Evolutionary conservation across 2,329 filamentous ascomycete genomes (phyloP).

Genomic region (Cladosporium sp.): DNA sequence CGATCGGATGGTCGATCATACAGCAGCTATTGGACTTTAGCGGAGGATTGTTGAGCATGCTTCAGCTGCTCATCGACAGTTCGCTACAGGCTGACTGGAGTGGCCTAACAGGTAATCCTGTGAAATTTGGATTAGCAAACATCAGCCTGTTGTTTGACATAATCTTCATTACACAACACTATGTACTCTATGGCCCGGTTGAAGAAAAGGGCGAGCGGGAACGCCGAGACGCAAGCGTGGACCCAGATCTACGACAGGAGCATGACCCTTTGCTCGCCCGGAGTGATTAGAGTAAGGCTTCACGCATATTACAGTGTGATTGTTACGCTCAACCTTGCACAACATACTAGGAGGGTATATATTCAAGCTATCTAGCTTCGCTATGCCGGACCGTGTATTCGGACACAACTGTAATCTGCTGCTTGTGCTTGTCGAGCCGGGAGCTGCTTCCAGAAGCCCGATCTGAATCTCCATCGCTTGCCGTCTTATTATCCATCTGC

Average conservation of each 20-base stretch:
- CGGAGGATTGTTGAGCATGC: constrained; percentile 75
- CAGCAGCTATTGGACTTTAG: constrained; percentile 79
- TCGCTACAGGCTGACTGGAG: constrained; percentile 83
- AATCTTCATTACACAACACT: constrained; percentile 86
- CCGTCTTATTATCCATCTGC: no score
- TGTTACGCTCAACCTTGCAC: no score
- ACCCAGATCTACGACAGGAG: neutral
- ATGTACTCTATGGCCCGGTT: constrained; percentile 61
- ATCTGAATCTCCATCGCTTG: neutral
- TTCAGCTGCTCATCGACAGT: constrained; percentile 80
- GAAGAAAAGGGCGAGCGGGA: constrained; percentile 15
- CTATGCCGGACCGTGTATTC: neutral
- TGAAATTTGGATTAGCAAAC: constrained; percentile 83
- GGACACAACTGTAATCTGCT: constrained; percentile 1
- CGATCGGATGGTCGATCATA: constrained; percentile 79
- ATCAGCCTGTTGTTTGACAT: constrained; percentile 81
- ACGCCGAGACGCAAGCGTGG: neutral
- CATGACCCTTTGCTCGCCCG: constrained; percentile 1
- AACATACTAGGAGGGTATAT: no score
- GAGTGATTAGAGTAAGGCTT: neutral
- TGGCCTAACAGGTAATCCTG: constrained; percentile 83
- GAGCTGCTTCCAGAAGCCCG: neutral
- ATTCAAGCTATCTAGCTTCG: neutral
- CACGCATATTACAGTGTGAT: no score
- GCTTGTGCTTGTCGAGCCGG: neutral